These are phyloP conservation scores for Emydomyces testavorans DNA, from an alignment of 2,329 filamentous ascomycete genomes.

Conservation along the genomic window DNA sequence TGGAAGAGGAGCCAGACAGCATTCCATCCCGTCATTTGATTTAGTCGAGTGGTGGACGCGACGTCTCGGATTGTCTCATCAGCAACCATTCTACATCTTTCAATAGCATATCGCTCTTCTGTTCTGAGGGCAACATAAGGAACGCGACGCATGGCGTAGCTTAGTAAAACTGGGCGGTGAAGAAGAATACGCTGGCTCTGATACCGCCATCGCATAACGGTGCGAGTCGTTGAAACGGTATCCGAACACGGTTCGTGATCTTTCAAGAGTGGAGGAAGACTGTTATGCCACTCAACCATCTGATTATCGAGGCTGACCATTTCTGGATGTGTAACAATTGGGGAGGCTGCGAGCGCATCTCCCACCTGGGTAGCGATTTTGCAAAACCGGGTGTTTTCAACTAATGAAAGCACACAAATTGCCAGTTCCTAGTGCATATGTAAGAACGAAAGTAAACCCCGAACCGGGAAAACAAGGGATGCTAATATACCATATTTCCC, in stretches of 20 bases:
- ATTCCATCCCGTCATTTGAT: slow-evolving; percentile 70
- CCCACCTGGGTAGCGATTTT: slow-evolving; percentile 69
- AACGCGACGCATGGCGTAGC: slow-evolving; percentile 46
- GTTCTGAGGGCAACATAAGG: slow-evolving; percentile 41
- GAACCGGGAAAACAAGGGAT: not conserved
- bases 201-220: slow-evolving; percentile 73
- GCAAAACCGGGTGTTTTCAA: slow-evolving; percentile 69
- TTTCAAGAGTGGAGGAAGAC: slow-evolving; percentile 54
- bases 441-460: not conserved
- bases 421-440: slow-evolving; percentile 40
- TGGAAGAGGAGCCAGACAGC: slow-evolving; percentile 74
- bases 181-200: slow-evolving; percentile 67
- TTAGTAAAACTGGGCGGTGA: slow-evolving; percentile 60
- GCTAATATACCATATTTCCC: slow-evolving; percentile 22
- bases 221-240: slow-evolving; percentile 56
- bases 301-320: slow-evolving; percentile 55
- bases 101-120: slow-evolving; percentile 57
- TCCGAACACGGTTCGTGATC: slow-evolving; percentile 58
- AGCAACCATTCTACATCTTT: slow-evolving; percentile 57
- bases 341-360: slow-evolving; percentile 59
- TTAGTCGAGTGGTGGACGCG: slow-evolving; percentile 55
- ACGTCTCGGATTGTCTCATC: slow-evolving; percentile 63
- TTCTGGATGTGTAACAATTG: slow-evolving; percentile 55
- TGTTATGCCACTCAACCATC: slow-evolving; percentile 60
- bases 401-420: slow-evolving; percentile 56